phyloP scores from a whole-genome alignment of 2,329 filamentous ascomycete species.

The Epicoccum nigrum region DNA sequence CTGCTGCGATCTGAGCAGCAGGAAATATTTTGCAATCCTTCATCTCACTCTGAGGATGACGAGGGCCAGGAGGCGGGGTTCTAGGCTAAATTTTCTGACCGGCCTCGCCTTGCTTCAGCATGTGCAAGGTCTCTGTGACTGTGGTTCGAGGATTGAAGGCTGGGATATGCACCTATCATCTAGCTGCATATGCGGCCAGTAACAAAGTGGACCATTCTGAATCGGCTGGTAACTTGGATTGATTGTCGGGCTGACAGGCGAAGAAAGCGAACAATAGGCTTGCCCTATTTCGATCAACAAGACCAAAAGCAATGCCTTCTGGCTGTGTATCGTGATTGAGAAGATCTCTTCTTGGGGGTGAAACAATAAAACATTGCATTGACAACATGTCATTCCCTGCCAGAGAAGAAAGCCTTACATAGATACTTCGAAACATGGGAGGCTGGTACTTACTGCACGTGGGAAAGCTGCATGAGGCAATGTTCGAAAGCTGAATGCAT shows the following conservation, averaged over 20 bases:
- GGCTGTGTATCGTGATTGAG: neutral
- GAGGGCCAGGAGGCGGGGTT: slow-evolving; percentile 25
- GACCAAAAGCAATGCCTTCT: neutral
- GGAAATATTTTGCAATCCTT: neutral
- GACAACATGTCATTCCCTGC: too few relatives aligned
- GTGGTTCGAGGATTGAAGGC: slow-evolving; percentile 37
- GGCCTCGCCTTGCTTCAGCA: slow-evolving; percentile 18
- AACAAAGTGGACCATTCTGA: slow-evolving; percentile 33
- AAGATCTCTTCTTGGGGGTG: neutral
- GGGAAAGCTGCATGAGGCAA: neutral
- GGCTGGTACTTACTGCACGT: neutral
- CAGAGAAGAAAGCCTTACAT: neutral
- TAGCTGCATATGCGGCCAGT: slow-evolving; percentile 48
- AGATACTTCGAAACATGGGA: neutral
- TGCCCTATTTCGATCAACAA: slow-evolving; percentile 9
- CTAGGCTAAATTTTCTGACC: slow-evolving; percentile 27
- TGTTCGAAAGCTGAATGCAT: slow-evolving; percentile 1
- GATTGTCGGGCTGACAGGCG: slow-evolving; percentile 27
- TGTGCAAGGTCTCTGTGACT: slow-evolving; percentile 26
- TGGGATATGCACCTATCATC: slow-evolving; percentile 41
- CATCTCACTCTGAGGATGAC: slow-evolving; percentile 3
- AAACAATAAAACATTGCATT: neutral
- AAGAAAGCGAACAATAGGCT: slow-evolving; percentile 21
- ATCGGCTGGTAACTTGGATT: slow-evolving; percentile 25
- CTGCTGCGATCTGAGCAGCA: neutral